Evolutionary conservation across 306 rosid species (phyloP).

Genomic region (Quercus engelmannii): DNA sequence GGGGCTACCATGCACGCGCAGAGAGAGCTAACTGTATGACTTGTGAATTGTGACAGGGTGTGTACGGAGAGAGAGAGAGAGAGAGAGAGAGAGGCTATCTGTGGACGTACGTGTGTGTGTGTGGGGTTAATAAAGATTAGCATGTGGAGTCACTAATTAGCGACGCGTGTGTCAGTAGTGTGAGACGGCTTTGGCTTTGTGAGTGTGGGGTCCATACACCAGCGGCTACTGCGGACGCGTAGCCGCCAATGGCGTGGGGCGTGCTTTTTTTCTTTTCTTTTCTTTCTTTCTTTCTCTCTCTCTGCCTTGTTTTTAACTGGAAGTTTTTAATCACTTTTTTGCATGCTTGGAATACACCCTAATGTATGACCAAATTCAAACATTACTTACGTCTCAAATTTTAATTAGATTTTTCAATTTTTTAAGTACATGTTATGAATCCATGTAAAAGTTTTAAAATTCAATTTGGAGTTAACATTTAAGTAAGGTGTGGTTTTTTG

Average conservation of each 20-base stretch:
- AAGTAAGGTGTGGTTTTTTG: no score
- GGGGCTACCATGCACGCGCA: slow-evolving; percentile 43
- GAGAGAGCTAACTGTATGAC: not conserved
- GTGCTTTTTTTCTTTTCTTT: slow-evolving; percentile 13
- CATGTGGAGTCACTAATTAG: not conserved
- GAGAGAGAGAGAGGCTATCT: not conserved
- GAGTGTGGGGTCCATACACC: slow-evolving; percentile 15
- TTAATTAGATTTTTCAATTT: no score
- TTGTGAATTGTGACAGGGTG: not conserved
- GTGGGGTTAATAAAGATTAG: not conserved
- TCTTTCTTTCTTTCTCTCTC: not conserved
- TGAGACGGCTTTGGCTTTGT: not conserved
- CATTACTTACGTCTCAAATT: no score
- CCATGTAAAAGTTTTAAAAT: no score
- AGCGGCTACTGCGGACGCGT: slow-evolving; percentile 28
- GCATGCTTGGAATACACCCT: not conserved
- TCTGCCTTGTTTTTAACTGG: slow-evolving; percentile 7
- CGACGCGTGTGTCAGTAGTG: slow-evolving; percentile 13
- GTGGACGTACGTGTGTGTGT: no score
- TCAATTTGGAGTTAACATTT: no score
- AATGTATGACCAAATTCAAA: no score
- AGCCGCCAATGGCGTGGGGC: slow-evolving; percentile 41
- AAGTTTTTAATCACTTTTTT: not conserved
- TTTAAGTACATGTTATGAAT: no score
- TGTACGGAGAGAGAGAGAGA: not conserved